Evolutionary conservation across 2,329 filamentous ascomycete species (phyloP).

Genomic region (Ceratocystis huliohia): DNA sequence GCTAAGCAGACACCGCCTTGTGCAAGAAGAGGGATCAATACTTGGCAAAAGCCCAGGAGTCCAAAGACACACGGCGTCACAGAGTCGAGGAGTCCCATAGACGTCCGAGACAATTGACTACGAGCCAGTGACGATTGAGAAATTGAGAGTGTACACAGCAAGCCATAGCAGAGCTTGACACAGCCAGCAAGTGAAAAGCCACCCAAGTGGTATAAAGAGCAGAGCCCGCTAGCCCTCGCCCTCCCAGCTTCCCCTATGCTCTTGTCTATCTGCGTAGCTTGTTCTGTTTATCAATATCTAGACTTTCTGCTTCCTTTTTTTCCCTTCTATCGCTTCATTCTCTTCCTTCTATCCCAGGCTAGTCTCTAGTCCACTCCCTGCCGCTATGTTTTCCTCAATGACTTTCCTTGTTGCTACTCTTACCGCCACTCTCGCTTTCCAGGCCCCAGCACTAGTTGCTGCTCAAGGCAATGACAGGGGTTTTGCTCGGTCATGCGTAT

Average conservation of each 20-base stretch:
- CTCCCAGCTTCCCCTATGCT: no score
- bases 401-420: neutral
- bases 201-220: neutral
- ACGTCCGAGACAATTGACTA: neutral
- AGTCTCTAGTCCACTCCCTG: neutral
- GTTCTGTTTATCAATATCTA: neutral
- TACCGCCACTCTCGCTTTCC: neutral
- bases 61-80: neutral
- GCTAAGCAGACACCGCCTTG: neutral
- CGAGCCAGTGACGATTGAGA: neutral
- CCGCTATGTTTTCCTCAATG: neutral
- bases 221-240: neutral
- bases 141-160: neutral
- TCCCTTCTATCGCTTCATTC: neutral
- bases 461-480: conserved; percentile 3
- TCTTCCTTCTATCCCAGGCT: neutral
- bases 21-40: neutral
- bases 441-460: neutral
- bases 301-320: neutral
- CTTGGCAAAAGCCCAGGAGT: neutral
- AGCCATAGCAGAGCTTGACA: neutral
- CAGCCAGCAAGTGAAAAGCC: neutral
- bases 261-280: neutral
- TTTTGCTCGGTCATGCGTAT: conserved; percentile 12
- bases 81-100: neutral